Conservation (phyloP, 2,329 filamentous ascomycete genomes). For the Pseudonectria foliicola region DNA sequence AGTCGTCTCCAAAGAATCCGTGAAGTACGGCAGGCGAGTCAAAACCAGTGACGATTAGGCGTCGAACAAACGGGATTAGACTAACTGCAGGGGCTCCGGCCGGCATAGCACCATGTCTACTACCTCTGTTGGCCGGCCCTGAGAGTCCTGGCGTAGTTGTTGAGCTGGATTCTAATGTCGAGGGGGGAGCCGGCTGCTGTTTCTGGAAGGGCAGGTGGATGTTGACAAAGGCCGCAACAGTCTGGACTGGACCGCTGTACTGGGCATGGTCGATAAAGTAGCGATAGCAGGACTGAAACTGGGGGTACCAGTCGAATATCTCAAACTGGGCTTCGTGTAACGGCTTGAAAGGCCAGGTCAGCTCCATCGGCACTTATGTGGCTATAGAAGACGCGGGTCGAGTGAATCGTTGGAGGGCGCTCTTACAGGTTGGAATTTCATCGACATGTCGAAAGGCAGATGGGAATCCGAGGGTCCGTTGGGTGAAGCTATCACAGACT, state of each 20-base stretch:
- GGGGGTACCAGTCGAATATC: constrained; percentile 88
- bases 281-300: constrained; percentile 80
- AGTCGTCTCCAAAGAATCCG: constrained; percentile 95
- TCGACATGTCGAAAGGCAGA: constrained; percentile 13
- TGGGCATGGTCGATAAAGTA: constrained; percentile 93
- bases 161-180: constrained; percentile 26
- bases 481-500: not conserved
- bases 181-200: constrained; percentile 30
- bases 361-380: constrained; percentile 17
- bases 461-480: not conserved
- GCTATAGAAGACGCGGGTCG: constrained; percentile 1
- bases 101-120: constrained; percentile 16
- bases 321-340: constrained; percentile 54
- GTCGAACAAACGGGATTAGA: constrained; percentile 81
- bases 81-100: constrained; percentile 44
- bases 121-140: constrained; percentile 23
- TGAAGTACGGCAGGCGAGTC: constrained; percentile 82
- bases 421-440: constrained; percentile 19
- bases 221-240: constrained; percentile 84
- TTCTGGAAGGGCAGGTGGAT: constrained; percentile 85
- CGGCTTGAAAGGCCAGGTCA: constrained; percentile 27
- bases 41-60: constrained; percentile 85
- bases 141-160: constrained; percentile 10
- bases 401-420: not conserved
- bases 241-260: constrained; percentile 74